Conservation (phyloP, 73 alveolate species). For the Blepharisma japonicum region DNA sequence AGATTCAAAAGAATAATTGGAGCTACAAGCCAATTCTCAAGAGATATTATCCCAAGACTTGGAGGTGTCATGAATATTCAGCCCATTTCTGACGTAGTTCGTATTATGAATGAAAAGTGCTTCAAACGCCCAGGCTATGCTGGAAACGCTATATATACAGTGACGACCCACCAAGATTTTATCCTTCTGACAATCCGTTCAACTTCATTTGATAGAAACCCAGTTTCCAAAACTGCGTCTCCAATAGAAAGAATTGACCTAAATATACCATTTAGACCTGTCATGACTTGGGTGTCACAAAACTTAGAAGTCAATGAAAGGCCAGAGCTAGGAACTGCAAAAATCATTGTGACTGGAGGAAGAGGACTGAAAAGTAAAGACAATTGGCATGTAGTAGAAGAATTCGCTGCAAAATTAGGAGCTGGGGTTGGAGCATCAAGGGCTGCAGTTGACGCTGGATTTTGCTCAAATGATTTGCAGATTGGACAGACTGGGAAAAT, state of each 20-base stretch:
- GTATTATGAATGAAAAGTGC: too few species aligned
- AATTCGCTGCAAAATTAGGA: constrained; percentile 66
- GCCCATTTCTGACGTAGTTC: too few species aligned
- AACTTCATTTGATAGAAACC: constrained; percentile 62
- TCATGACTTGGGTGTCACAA: constrained; percentile 45
- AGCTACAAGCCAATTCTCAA: too few species aligned
- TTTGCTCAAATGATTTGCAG: constrained; percentile 86
- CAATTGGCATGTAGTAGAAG: constrained; percentile 60
- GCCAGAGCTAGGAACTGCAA: constrained; percentile 77
- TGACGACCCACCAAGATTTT: constrained; percentile 44
- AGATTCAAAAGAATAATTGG: too few species aligned
- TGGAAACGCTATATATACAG: constrained; percentile 86
- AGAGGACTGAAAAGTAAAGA: constrained; percentile 80
- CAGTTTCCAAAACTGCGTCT: constrained; percentile 25
- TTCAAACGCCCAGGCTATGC: constrained; percentile 86
- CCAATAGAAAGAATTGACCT: constrained; percentile 34
- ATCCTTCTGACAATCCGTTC: constrained; percentile 67
- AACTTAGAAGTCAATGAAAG: constrained; percentile 54
- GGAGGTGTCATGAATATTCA: too few species aligned
- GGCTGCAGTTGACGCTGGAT: constrained; percentile 97
- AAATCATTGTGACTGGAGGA: constrained; percentile 82
- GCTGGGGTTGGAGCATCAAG: constrained; percentile 92
- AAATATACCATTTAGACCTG: constrained; percentile 38
- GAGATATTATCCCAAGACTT: too few species aligned
- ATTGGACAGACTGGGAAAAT: constrained; percentile 96